Evolutionary conservation across 495 filamentous ascomycete species (phyloP).

Genomic region (Trichoderma asperelloides): DNA sequence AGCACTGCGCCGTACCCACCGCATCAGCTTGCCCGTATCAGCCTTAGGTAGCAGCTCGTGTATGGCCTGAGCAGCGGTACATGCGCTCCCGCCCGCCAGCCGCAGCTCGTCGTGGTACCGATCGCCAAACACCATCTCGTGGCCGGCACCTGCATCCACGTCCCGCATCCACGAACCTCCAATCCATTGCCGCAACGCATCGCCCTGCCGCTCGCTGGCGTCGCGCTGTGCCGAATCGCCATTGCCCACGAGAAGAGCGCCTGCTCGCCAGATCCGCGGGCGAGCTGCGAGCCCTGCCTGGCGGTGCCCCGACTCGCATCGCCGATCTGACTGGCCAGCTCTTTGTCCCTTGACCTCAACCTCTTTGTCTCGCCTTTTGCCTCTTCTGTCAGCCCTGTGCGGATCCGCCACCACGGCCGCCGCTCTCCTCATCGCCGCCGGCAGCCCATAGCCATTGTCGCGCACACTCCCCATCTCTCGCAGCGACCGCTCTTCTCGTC

Average conservation of each 20-base stretch:
- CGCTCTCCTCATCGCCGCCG: neutral
- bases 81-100: neutral
- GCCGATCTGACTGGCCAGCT: neutral
- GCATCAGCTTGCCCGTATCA: neutral
- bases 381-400: neutral
- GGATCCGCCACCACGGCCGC: neutral
- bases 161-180: neutral
- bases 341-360: neutral
- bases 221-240: neutral
- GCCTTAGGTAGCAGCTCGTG: neutral
- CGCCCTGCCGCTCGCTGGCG: neutral
- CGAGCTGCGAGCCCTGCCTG: neutral
- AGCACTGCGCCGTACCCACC: no score
- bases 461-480: neutral
- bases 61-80: constrained; percentile 1
- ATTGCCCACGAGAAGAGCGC: neutral
- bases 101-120: neutral
- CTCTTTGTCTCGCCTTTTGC: neutral
- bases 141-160: constrained; percentile 4
- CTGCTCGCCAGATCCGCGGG: neutral
- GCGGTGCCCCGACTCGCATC: no score
- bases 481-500: neutral
- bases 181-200: neutral
- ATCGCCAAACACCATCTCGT: constrained; percentile 6
- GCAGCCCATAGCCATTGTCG: neutral